phyloP scores from a whole-genome alignment of 345 rosid species.

The Linum trigynum region DNA sequence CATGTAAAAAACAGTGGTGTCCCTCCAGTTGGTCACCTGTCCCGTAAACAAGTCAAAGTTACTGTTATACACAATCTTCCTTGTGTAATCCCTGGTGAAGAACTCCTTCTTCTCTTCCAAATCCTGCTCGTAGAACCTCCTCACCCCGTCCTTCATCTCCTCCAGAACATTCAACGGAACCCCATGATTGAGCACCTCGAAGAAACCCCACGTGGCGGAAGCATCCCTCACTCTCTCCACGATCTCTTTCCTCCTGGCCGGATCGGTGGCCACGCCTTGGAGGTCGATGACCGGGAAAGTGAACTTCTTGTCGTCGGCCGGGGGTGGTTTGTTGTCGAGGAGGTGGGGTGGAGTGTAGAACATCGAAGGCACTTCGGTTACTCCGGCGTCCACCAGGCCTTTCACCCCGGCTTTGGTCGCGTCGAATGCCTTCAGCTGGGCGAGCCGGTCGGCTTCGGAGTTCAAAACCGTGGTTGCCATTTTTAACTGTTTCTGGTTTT shows the following conservation, averaged over 20 bases:
- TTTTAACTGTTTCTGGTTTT: too few relatives aligned
- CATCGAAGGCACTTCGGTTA: conserved; percentile 11
- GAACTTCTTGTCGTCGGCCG: neutral
- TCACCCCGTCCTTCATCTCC: conserved; percentile 7
- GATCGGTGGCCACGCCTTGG: conserved; percentile 5
- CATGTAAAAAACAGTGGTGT: neutral
- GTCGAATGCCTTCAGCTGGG: conserved; percentile 15
- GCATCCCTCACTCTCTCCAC: conserved; percentile 14
- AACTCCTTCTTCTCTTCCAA: conserved; percentile 12
- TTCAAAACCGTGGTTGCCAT: neutral
- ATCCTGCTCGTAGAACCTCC: conserved; percentile 16
- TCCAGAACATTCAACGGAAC: conserved; percentile 8
- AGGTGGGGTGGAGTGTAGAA: conserved; percentile 5
- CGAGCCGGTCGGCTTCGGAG: neutral
- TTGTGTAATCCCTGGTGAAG: conserved; percentile 2
- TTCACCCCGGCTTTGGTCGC: conserved; percentile 16
- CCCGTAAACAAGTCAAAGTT: conserved; percentile 14
- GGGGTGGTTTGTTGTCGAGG: neutral
- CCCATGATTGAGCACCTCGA: conserved; percentile 16
- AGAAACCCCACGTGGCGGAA: conserved; percentile 18
- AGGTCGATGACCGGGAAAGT: conserved; percentile 12
- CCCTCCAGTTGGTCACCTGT: conserved; percentile 13
- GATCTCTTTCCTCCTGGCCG: conserved; percentile 4
- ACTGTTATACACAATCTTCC: conserved; percentile 7
- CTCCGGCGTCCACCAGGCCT: conserved; percentile 18